A percentile compares a stretch with the other conserved stretches of the same genome.
These are phyloP conservation scores for Vaucheria bursata DNA, from an alignment of 352 stramenopile species.

Conservation along the genomic window DNA sequence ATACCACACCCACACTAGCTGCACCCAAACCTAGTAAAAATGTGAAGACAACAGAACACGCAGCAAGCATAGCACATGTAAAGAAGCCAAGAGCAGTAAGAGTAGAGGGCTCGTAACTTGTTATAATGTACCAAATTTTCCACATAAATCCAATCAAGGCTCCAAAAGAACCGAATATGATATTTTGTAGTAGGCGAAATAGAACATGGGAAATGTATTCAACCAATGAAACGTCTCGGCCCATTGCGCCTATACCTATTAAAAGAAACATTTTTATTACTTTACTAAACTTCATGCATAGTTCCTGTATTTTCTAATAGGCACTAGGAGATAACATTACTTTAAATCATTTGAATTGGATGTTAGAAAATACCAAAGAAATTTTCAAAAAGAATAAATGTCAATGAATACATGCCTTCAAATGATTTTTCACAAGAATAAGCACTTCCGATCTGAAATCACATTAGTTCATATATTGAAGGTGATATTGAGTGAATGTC, in stretches of 20 bases:
- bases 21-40: constrained; percentile 21
- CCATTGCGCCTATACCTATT: background rate
- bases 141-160: background rate
- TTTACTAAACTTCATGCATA: no score
- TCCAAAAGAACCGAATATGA: background rate
- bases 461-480: background rate
- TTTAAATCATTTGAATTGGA: no score
- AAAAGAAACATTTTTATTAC: no score
- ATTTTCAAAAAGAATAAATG: no score
- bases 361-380: no score
- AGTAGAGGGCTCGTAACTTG: constrained; percentile 19
- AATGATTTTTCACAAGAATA: no score
- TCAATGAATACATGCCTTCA: no score
- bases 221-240: constrained; percentile 3
- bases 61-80: constrained; percentile 11
- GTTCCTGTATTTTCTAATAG: no score
- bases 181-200: background rate
- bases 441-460: no score
- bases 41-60: constrained; percentile 20
- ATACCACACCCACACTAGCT: constrained; percentile 8
- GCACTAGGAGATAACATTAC: no score
- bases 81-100: constrained; percentile 18
- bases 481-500: background rate
- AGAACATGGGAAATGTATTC: constrained; percentile 3
- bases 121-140: constrained; percentile 11